A percentile compares a stretch with the other conserved stretches of the same genome.
phyloP scores from a whole-genome alignment of 441 rosid species.

The Breynia disticha region DNA sequence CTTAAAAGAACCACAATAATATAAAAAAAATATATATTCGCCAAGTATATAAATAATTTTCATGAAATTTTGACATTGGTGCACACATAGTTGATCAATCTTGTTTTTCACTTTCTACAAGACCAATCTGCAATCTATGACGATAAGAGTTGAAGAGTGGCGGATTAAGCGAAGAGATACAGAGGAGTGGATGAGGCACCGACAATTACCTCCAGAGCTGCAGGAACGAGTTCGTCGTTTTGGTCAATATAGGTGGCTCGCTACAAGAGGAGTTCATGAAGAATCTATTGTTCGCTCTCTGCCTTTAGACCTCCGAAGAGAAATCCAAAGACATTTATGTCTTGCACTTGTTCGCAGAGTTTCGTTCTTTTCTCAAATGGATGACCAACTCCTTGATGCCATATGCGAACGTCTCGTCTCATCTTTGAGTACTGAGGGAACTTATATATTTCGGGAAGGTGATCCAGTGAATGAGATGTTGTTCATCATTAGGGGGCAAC shows the following conservation, averaged over 20 bases:
- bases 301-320: constrained; percentile 27
- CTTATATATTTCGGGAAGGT: constrained; percentile 25
- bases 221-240: constrained; percentile 21
- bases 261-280: constrained; percentile 32
- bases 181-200: constrained; percentile 40
- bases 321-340: constrained; percentile 23
- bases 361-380: constrained; percentile 33
- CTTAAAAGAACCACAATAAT: too few relatives aligned
- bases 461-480: constrained; percentile 32
- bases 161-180: constrained; percentile 33
- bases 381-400: constrained; percentile 33
- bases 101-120: constrained; percentile 3
- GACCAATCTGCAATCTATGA: constrained; percentile 31
- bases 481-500: constrained; percentile 31
- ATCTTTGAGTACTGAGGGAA: constrained; percentile 28
- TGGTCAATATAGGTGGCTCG: constrained; percentile 27
- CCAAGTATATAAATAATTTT: too few relatives aligned
- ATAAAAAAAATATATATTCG: too few relatives aligned
- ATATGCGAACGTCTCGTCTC: constrained; percentile 25
- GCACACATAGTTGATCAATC: neutral
- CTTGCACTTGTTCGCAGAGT: constrained; percentile 29
- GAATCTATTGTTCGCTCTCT: constrained; percentile 23
- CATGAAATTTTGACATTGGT: too few relatives aligned
- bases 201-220: constrained; percentile 28
- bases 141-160: constrained; percentile 36